Percentiles rank a stretch among this genome's conserved stretches.
Evolutionary conservation across 768 basidiomycete genomes (phyloP).

Genomic region (Exidia glandulosa): DNA sequence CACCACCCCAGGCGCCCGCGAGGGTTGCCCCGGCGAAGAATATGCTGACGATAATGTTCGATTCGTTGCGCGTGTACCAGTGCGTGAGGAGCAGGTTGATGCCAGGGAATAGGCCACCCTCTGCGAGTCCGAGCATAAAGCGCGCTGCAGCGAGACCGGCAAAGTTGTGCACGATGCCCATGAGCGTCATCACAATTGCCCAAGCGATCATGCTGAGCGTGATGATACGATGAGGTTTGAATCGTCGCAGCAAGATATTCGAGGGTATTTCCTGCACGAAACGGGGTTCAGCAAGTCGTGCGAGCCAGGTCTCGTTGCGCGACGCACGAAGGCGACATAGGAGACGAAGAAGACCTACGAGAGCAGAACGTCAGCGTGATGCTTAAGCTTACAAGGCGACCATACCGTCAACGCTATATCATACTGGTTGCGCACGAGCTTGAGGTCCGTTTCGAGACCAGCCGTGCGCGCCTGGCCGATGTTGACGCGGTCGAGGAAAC

Average conservation of each 20-base stretch:
- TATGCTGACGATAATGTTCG: conserved; percentile 12
- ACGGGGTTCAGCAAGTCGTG: neutral
- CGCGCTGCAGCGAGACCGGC: neutral
- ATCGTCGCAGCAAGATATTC: conserved; percentile 11
- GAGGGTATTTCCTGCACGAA: conserved; percentile 6
- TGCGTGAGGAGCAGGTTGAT: conserved; percentile 18
- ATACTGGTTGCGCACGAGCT: conserved; percentile 7
- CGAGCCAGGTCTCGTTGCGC: conserved; percentile 3
- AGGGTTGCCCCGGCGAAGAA: conserved; percentile 23
- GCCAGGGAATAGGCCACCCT: conserved; percentile 16
- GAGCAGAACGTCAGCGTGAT: neutral
- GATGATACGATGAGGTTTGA: conserved; percentile 11
- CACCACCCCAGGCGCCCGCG: conserved; percentile 5
- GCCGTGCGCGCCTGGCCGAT: conserved; percentile 12
- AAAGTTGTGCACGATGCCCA: neutral
- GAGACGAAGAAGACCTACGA: conserved; percentile 20
- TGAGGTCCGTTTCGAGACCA: conserved; percentile 10
- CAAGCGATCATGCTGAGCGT: conserved; percentile 11
- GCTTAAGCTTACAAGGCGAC: neutral
- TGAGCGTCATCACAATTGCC: conserved; percentile 7
- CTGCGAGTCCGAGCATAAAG: neutral
- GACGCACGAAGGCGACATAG: conserved; percentile 17
- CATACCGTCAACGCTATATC: neutral
- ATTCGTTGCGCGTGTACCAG: conserved; percentile 19
- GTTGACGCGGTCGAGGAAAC: conserved; percentile 15